Base-by-base conservation (phyloP, 164 flowering plant genomes). In the Cinnamomum micranthum region DNA sequence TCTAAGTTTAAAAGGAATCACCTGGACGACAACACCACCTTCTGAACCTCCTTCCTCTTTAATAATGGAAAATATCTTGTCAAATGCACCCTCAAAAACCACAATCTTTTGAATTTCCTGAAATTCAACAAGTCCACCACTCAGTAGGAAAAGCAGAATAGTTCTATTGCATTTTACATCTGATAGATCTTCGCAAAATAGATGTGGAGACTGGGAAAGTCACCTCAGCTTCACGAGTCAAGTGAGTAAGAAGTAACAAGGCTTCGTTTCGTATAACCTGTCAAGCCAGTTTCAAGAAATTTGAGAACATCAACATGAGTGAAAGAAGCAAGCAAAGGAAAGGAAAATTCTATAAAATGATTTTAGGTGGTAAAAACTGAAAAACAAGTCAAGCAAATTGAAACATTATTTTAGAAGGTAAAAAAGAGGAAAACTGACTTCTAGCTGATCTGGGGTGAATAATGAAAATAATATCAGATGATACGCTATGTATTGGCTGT, bases 21-120 rank as follows among this genome's bases (percentile, higher is more conserved):
- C 99, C 97, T 96, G 99, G 71, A 96, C 99, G 82, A 96, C 99
- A 76, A 96, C 98, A 75, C 98, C 99, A 59, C 99, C 99, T 69
- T 94, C 99, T 67, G 99, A 89, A 60, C 94, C 98, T 71, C 99
- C 99, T 82, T 96, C 99, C 85, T 92, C 99, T 79, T 86, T 96
- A 50, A 96, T 88, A 62, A 96, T 92, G 81, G 94, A 90, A 82
- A 96, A 96, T 15, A 96, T 94, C 84, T 96, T 96, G 77, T 96
- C 99, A 82, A 96, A 92, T 70, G 93, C 98, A 74, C 97, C 97
- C 86, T 95, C 99, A 83, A 95, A 95, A 70, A 95, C 99, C 60
- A 95, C 84, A 80, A 95, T 92, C 81, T 95, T 95, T 89, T 95
- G 97, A 81, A 95, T 95, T 78, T 95, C 99, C 98, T 95, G 85